Conservation (phyloP, 2,329 filamentous ascomycete species). For the Periconia sp. region DNA sequence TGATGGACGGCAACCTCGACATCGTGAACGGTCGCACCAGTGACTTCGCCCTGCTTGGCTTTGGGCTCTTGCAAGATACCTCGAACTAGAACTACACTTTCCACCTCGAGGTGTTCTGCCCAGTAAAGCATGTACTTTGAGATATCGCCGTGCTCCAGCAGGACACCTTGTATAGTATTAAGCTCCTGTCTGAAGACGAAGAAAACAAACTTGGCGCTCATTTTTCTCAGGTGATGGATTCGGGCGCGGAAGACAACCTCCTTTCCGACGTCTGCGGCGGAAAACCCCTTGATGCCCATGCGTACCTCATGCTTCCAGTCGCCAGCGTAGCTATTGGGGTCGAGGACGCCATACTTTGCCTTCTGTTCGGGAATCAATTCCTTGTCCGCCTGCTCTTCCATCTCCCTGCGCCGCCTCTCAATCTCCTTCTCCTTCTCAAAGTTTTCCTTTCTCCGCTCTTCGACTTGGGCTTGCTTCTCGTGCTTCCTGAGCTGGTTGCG, state of each 20-base stretch:
- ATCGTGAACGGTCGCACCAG: conserved; percentile 73
- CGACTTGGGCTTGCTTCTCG: conserved; percentile 48
- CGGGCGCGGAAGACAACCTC: conserved; percentile 69
- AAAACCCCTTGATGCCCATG: conserved; percentile 55
- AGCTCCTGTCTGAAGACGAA: conserved; percentile 84
- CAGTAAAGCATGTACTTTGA: conserved; percentile 80
- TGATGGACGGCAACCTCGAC: conserved; percentile 73
- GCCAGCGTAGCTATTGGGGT: conserved; percentile 60
- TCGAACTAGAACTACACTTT: conserved; percentile 75
- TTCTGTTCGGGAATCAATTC: conserved; percentile 62
- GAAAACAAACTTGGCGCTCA: conserved; percentile 83
- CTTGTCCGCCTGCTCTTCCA: conserved; percentile 50
- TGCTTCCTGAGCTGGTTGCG: conserved; percentile 54
- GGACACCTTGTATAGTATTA: conserved; percentile 79
- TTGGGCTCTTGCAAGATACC: conserved; percentile 74
- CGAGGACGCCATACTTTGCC: conserved; percentile 59
- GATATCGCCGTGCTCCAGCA: conserved; percentile 64
- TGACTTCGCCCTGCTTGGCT: conserved; percentile 65
- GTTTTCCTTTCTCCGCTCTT: conserved; percentile 48
- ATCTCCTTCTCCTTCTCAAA: conserved; percentile 49
- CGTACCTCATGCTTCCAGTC: conserved; percentile 52
- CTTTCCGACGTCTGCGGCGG: conserved; percentile 56
- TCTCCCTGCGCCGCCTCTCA: conserved; percentile 50
- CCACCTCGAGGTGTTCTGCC: conserved; percentile 79
- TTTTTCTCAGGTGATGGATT: conserved; percentile 75